Evolutionary conservation across 2,329 filamentous ascomycete genomes (phyloP).

Genomic region (Chlorencoelia australis): DNA sequence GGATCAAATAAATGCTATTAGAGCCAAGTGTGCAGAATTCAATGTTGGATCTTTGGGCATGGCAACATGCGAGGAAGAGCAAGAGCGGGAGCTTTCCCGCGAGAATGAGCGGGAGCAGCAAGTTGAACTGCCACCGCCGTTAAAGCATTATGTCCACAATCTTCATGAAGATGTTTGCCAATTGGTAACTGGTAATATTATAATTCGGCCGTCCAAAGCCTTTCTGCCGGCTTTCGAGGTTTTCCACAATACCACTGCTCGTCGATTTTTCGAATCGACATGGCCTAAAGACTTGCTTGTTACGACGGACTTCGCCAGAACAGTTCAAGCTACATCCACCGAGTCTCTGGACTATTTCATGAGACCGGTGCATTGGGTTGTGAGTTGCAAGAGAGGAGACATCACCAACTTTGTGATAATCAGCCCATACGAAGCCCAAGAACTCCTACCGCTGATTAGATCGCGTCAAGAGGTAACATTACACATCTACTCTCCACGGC

Average conservation of each 20-base stretch:
- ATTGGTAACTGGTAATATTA: constrained; percentile 27
- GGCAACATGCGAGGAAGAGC: constrained; percentile 47
- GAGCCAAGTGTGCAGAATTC: constrained; percentile 30
- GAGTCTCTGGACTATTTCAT: constrained; percentile 35
- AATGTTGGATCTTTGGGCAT: constrained; percentile 21
- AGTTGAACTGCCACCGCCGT: constrained; percentile 36
- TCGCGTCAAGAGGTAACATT: constrained; percentile 30
- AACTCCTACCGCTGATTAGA: constrained; percentile 34
- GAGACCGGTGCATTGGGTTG: constrained; percentile 44
- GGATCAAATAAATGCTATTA: too few relatives aligned
- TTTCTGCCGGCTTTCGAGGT: constrained; percentile 37
- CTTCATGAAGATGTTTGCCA: constrained; percentile 34
- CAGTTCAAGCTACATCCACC: constrained; percentile 27
- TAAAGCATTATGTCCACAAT: constrained; percentile 31
- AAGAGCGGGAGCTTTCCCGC: constrained; percentile 56
- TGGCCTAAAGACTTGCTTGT: constrained; percentile 35
- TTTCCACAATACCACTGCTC: constrained; percentile 33
- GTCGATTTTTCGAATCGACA: constrained; percentile 23
- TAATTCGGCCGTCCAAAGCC: constrained; percentile 14
- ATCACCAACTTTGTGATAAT: constrained; percentile 34
- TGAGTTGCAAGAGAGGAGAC: constrained; percentile 27
- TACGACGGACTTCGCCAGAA: constrained; percentile 40
- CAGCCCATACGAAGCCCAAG: constrained; percentile 50
- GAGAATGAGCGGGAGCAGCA: constrained; percentile 53
- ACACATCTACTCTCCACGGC: constrained; percentile 41